Percentiles rank a stretch among this genome's conserved stretches.
phyloP scores from a whole-genome alignment of 495 filamentous ascomycete species.

The Penicilliopsis zonata region DNA sequence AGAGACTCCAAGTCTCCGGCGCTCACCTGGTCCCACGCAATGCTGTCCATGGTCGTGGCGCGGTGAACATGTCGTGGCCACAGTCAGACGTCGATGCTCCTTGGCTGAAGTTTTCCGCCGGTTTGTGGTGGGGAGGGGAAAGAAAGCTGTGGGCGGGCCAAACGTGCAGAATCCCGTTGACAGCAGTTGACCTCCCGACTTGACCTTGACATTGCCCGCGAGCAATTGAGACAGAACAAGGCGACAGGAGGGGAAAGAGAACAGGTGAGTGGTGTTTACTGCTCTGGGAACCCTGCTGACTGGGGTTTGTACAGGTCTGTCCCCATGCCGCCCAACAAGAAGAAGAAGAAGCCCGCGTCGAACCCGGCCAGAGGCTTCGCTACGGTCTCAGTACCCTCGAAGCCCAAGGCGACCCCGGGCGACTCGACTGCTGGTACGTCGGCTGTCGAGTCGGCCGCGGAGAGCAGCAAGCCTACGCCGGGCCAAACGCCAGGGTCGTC shows the following conservation, averaged over 20 bases:
- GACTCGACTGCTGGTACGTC: conserved; percentile 18
- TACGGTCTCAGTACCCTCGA: conserved; percentile 81
- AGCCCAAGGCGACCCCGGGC: conserved; percentile 29
- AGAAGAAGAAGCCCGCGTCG: conserved; percentile 69
- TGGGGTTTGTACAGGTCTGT: not conserved
- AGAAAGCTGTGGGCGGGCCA: no score
- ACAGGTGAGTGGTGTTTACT: no score
- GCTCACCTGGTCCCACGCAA: conserved; percentile 38
- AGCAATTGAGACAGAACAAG: no score
- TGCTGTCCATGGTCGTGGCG: conserved; percentile 31
- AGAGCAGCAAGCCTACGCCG: conserved; percentile 7
- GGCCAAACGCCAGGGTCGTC: conserved; percentile 13
- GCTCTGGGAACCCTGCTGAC: no score
- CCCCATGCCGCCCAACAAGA: conserved; percentile 68
- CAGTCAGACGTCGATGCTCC: not conserved
- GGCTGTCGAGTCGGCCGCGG: conserved; percentile 21
- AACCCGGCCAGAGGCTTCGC: conserved; percentile 89
- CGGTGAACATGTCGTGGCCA: conserved; percentile 14
- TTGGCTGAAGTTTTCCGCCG: conserved; percentile 17
- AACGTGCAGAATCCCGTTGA: no score
- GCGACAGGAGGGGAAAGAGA: no score
- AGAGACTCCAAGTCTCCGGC: conserved; percentile 34
- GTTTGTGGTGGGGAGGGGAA: conserved; percentile 6
- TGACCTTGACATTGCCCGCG: no score
- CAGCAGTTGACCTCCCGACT: no score